Conservation (phyloP, 805 yeast species). For the Yamadazyma sp. region DNA sequence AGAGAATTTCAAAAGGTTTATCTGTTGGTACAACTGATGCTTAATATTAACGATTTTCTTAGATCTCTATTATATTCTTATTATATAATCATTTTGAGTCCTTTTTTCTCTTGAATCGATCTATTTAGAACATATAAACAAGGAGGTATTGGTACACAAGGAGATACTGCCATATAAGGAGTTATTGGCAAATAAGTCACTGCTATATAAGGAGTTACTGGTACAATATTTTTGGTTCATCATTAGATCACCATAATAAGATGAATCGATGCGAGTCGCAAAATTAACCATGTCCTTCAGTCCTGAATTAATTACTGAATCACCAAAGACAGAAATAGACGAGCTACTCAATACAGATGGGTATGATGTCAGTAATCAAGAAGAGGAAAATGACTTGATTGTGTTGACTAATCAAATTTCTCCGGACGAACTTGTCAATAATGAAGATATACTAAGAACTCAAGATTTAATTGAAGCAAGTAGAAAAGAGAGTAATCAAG, state of each 20-base stretch:
- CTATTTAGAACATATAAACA: no score
- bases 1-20: slow-evolving; percentile 67
- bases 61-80: no score
- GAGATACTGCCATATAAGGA: no score
- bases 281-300: slow-evolving; percentile 6
- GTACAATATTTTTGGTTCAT: no score
- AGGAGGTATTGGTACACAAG: no score
- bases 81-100: no score
- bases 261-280: no score
- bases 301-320: slow-evolving; percentile 1
- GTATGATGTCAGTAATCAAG: slow-evolving; percentile 9
- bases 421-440: slow-evolving; percentile 27
- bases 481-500: slow-evolving; percentile 9
- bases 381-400: slow-evolving; percentile 20
- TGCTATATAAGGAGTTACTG: no score
- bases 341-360: slow-evolving; percentile 2
- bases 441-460: slow-evolving; percentile 25
- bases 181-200: no score
- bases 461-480: slow-evolving; percentile 17
- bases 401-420: slow-evolving; percentile 25
- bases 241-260: no score
- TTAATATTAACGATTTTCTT: no score
- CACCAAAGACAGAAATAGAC: slow-evolving; percentile 2
- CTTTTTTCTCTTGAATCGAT: no score
- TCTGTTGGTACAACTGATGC: slow-evolving; percentile 50